Conservation (phyloP, 768 basidiomycete species). For the Fistulinella prunicolor region DNA sequence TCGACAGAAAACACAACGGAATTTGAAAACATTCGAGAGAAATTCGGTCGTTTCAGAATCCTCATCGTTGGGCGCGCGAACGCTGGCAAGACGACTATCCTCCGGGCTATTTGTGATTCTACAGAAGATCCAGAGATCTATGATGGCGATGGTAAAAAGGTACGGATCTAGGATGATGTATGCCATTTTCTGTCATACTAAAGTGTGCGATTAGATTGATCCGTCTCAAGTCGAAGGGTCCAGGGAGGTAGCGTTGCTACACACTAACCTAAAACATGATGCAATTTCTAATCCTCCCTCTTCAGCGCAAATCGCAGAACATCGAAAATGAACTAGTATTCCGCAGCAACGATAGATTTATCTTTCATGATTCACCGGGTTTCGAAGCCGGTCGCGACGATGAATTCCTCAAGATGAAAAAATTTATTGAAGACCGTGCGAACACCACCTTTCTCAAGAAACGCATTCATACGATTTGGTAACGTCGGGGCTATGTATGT, state of each 20-base stretch:
- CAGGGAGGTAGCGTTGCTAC: not conserved
- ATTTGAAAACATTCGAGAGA: not conserved
- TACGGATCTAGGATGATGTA: not conserved
- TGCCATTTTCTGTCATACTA: not conserved
- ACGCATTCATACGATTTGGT: constrained; percentile 1
- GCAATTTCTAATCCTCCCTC: too few species aligned
- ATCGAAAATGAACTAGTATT: constrained; percentile 3
- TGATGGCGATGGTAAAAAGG: constrained; percentile 1
- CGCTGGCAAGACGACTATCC: constrained; percentile 7
- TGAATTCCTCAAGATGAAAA: not conserved
- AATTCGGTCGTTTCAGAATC: not conserved
- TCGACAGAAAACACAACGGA: not conserved
- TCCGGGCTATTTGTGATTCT: constrained; percentile 1
- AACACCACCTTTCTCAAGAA: not conserved
- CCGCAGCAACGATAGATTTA: not conserved
- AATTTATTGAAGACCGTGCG: not conserved
- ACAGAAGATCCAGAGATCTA: constrained; percentile 7
- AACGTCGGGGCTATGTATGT: too few species aligned
- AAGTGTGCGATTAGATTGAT: not conserved
- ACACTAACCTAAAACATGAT: not conserved
- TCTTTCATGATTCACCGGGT: constrained; percentile 4
- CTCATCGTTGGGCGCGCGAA: constrained; percentile 5
- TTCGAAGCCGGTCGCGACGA: constrained; percentile 1
- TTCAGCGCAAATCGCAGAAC: not conserved
- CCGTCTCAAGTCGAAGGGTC: not conserved